These are phyloP conservation scores for Claviceps fusiformis DNA, from an alignment of 2,329 filamentous ascomycete species.

Conservation along the genomic window DNA sequence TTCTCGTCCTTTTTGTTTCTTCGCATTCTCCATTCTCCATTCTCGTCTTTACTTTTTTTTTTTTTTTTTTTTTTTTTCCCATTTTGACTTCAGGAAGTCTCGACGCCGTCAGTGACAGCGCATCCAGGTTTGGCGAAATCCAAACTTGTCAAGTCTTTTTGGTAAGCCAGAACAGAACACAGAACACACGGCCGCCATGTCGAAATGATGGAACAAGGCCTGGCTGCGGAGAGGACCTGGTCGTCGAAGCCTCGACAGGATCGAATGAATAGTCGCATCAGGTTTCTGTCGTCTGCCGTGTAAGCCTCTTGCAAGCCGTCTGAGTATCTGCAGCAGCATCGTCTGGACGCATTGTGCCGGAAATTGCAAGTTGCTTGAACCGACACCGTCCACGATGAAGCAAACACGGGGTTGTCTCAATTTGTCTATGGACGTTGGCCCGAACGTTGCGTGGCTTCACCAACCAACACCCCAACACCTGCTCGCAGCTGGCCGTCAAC, in stretches of 20 bases:
- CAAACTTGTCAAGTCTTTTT: background rate
- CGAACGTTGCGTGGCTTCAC: background rate
- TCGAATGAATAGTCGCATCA: too few species aligned
- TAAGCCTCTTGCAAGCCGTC: background rate
- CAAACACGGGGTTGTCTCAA: too few species aligned
- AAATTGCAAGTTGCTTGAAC: too few species aligned
- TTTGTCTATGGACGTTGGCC: background rate
- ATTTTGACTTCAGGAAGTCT: background rate
- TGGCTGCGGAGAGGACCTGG: too few species aligned
- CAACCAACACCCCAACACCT: background rate
- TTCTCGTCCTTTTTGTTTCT: background rate
- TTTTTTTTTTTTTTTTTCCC: too few species aligned
- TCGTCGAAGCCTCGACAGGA: too few species aligned
- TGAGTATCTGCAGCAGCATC: too few species aligned
- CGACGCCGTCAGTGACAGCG: background rate
- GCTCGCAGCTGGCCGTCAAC: background rate
- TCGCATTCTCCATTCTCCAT: too few species aligned
- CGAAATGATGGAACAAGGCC: background rate
- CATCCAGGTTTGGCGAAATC: background rate
- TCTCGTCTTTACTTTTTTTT: too few species aligned
- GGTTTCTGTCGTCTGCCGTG: too few species aligned
- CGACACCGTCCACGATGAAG: too few species aligned
- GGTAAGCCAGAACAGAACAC: conserved; percentile 1
- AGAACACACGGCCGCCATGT: background rate
- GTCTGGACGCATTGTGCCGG: too few species aligned